Evolutionary conservation across 805 yeast genomes (phyloP).

Genomic region (baker's yeast (Saccharomyces cerevisiae)): DNA sequence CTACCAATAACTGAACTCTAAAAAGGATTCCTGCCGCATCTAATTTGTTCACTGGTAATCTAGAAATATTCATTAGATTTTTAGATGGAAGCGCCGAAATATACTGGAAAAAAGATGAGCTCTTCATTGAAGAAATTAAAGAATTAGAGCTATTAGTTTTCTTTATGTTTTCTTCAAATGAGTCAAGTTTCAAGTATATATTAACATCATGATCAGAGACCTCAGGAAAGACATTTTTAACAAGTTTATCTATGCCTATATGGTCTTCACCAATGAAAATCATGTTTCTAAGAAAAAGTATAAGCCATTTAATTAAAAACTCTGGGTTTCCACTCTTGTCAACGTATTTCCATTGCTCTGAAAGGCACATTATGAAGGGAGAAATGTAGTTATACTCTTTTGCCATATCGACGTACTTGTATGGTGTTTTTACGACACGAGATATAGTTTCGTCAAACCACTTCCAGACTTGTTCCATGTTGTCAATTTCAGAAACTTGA

Average conservation of each 20-base stretch:
- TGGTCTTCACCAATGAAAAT: conserved; percentile 53
- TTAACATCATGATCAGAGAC: conserved; percentile 5
- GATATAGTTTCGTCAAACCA: conserved; percentile 70
- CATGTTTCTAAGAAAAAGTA: conserved; percentile 39
- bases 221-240: conserved; percentile 4
- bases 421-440: conserved; percentile 67
- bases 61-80: conserved; percentile 22
- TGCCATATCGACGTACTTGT: conserved; percentile 67
- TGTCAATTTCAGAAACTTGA: conserved; percentile 4
- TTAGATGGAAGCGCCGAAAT: conserved; percentile 28
- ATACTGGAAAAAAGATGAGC: conserved; percentile 31
- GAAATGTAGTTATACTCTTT: conserved; percentile 35
- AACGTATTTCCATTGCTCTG: conserved; percentile 65
- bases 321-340: conserved; percentile 22
- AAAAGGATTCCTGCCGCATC: conserved; percentile 42
- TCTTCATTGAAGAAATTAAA: conserved; percentile 11
- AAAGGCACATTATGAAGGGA: conserved; percentile 47
- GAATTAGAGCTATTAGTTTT: conserved; percentile 10
- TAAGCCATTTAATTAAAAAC: conserved; percentile 41
- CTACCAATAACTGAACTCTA: conserved; percentile 31
- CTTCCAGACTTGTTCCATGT: conserved; percentile 41
- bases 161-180: conserved; percentile 10
- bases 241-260: conserved; percentile 10
- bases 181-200: conserved; percentile 16
- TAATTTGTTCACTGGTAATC: conserved; percentile 37